Conservation (phyloP, 139 green algal species). For the Closterium sp. region DNA sequence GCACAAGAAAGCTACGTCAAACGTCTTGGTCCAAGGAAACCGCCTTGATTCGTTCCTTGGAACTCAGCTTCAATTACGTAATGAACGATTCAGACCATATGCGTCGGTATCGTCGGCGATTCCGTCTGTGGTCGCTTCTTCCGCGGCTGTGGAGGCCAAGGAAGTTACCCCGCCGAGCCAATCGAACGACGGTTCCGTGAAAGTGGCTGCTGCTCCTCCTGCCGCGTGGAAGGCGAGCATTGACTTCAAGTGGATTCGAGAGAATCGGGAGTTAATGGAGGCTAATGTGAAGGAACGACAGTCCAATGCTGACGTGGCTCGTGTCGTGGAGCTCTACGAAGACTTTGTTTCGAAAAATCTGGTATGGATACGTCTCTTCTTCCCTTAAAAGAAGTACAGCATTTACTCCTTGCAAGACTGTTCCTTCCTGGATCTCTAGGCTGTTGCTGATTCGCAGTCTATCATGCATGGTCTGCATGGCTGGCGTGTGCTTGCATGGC, state of each 20-base stretch:
- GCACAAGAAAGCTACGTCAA: not conserved
- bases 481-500: not conserved
- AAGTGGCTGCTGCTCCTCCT: not conserved
- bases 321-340: conserved; percentile 84
- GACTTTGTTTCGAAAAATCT: conserved; percentile 59
- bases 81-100: not conserved
- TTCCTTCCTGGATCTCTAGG: not conserved
- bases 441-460: not conserved
- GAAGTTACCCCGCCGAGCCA: not conserved
- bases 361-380: not conserved
- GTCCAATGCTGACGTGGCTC: conserved; percentile 66
- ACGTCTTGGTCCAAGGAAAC: not conserved
- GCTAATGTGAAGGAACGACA: conserved; percentile 72
- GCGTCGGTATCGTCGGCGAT: not conserved
- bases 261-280: conserved; percentile 69
- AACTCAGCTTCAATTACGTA: not conserved
- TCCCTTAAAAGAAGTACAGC: not conserved
- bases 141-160: not conserved
- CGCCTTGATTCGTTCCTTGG: not conserved
- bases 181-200: not conserved
- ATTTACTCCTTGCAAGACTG: not conserved
- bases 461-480: conserved; percentile 51
- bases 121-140: not conserved
- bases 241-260: conserved; percentile 81
- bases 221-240: conserved; percentile 67